phyloP scores from a whole-genome alignment of 805 yeast species.

The Wickerhamomyces subpelliculosus region DNA sequence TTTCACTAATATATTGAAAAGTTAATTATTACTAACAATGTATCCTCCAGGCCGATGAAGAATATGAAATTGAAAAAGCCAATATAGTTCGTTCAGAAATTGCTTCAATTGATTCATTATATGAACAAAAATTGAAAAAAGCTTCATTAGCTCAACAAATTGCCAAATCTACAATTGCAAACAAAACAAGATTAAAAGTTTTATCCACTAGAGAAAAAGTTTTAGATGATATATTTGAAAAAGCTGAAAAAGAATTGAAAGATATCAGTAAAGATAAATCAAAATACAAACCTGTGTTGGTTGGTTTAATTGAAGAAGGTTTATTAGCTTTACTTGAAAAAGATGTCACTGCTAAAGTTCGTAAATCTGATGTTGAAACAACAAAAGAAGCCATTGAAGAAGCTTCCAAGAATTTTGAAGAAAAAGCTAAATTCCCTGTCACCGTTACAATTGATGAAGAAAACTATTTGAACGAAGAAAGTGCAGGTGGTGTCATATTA shows the following conservation, averaged over 20 bases:
- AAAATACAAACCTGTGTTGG: slow-evolving; percentile 62
- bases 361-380: slow-evolving; percentile 53
- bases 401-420: slow-evolving; percentile 59
- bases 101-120: slow-evolving; percentile 75
- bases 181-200: slow-evolving; percentile 89
- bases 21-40: slow-evolving; percentile 1
- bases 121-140: slow-evolving; percentile 81
- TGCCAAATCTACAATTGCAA: slow-evolving; percentile 89
- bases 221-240: slow-evolving; percentile 65
- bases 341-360: slow-evolving; percentile 55
- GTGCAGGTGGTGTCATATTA: slow-evolving; percentile 82
- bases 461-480: slow-evolving; percentile 50
- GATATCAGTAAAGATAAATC: slow-evolving; percentile 45
- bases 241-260: slow-evolving; percentile 57
- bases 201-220: slow-evolving; percentile 81
- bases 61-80: slow-evolving; percentile 96
- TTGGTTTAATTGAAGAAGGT: slow-evolving; percentile 75
- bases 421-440: slow-evolving; percentile 51
- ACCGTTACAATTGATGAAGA: slow-evolving; percentile 50
- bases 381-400: slow-evolving; percentile 53
- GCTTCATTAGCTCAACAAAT: slow-evolving; percentile 92
- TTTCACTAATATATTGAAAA: slow-evolving; percentile 1
- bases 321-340: slow-evolving; percentile 69
- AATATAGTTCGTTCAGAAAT: slow-evolving; percentile 89
- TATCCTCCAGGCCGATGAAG: slow-evolving; percentile 72